These are phyloP conservation scores for Thielaviopsis ethacetica DNA, from an alignment of 2,329 filamentous ascomycete genomes.

Conservation along the genomic window DNA sequence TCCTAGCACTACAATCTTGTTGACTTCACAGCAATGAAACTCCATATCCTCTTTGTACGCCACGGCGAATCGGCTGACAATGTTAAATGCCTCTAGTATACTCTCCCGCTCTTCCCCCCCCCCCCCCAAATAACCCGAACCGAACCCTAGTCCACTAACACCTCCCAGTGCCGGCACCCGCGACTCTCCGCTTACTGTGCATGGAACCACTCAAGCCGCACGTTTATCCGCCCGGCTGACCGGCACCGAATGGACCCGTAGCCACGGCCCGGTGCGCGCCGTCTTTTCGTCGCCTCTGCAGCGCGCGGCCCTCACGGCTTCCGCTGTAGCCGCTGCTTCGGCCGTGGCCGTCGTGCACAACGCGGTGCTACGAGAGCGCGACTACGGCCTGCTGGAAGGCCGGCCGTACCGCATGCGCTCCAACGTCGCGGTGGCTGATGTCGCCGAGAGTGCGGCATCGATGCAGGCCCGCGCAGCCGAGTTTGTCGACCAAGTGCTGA, in stretches of 20 bases:
- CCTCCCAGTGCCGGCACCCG: conserved; percentile 50
- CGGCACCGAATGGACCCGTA: conserved; percentile 12
- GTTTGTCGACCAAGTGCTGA: conserved; percentile 49
- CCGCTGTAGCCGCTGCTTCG: conserved; percentile 37
- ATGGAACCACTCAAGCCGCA: conserved; percentile 65
- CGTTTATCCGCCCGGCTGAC: conserved; percentile 50
- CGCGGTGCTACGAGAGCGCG: conserved; percentile 48
- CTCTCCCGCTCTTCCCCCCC: conserved; percentile 18
- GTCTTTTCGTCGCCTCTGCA: conserved; percentile 67
- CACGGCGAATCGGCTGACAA: conserved; percentile 90
- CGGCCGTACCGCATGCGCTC: conserved; percentile 31
- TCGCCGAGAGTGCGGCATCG: conserved; percentile 50
- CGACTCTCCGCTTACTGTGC: conserved; percentile 66
- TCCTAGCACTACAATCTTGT: neutral
- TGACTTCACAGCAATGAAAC: neutral
- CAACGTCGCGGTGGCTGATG: conserved; percentile 21
- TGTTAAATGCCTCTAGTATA: conserved; percentile 61
- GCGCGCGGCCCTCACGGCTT: conserved; percentile 56
- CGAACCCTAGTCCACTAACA: neutral
- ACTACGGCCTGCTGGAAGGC: conserved; percentile 59
- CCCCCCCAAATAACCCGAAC: neutral
- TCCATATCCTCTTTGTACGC: conserved; percentile 52
- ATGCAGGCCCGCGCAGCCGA: conserved; percentile 46
- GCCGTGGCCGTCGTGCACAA: conserved; percentile 8
- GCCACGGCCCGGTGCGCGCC: conserved; percentile 22